Evolutionary conservation across 352 stramenopile genomes (phyloP), one percentile per base, ranked within the genome.

Genomic region (Globisporangium rhizosaccharum): DNA sequence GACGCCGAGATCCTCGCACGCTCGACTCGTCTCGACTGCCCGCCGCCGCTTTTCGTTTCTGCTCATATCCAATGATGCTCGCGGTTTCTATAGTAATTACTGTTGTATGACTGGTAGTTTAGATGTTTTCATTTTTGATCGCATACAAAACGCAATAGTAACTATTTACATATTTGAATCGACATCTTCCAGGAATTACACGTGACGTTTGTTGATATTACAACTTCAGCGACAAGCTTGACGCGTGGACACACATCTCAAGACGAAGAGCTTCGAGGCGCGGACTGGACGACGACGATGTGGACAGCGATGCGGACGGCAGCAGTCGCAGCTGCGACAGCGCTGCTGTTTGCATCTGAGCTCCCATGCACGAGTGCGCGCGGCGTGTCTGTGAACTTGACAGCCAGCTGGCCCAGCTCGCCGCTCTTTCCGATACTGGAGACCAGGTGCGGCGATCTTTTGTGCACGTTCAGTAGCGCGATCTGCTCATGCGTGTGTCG

Each of bases 321-420:
- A 12, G 33, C 33, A 39, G 33, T 12, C 44, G 44, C 62, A 42
- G 39, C 70, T 3, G 45, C 77, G 30, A 53, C 56, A 59, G 25
- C 53, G 18, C 53, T 67, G 36, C 62, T 71, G 42, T 59, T 70
- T 14, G 56, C 62, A 26, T 14, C 57, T 2, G 36, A 54, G 44
- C 53, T 61, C 20, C 56, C 55, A 15, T 51, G 61, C 4, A 59
- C 45, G 41, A 46, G 57, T 46, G 73, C 72, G 18, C 67, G 77
- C 26, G 65, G 66, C 15, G 68, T 87, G 11, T 67, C 79, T 12
- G 77, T 81, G 47, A 87, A 82, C 44, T 52, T 87, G 53, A 83
- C 73, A 37, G 77, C 77, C 55, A 85, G 75, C 41, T 87, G 77
- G 77, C 75, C 73, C 47, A 87, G 73, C 54, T 80, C 77, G 3